Base-by-base conservation (phyloP, 306 rosid genomes). In the Alnus glutinosa region DNA sequence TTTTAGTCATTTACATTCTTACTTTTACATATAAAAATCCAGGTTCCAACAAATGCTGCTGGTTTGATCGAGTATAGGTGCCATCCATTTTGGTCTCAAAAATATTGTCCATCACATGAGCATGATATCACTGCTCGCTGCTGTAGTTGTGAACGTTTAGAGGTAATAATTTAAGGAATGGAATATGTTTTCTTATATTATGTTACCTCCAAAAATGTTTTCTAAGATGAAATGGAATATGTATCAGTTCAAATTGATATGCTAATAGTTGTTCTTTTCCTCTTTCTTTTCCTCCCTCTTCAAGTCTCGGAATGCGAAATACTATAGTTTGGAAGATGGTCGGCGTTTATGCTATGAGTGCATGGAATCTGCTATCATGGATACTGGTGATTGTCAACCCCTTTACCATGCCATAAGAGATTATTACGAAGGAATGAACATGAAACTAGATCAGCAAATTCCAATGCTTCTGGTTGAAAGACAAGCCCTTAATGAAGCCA, bases 381-480 rank as follows among this genome's bases (percentile, higher is more conserved):
- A 96, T 66, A 90, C 99, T 0, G 99, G 97, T 86, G 99, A 96
- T 67, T 96, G 99, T 71, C 99, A 96, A 83, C 97, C 99, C 1
- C 88, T 96, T 55, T 96, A 96, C 83, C 98, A 93, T 80, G 83
- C 91, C 39, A 96, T 96, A 73, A 87, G 99, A 89, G 98, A 96
- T 76, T 96, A 78, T 66, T 96, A 91, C 61, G 99, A 96, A 88
- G 99, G 99, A 82, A 85, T 96, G 96, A 79, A 91, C 71, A 96
- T 96, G 99, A 90, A 83, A 77, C 80, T 96, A 39, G 98, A 93
- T 80, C 99, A 96, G 84, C 97, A 96, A 84, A 87, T 96, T 83
- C 98, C 99, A 47, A 93, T 96, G 99, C 97, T 96, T 83, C 89
- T 96, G 18, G 99, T 96, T 69, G 97, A 92, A 82, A 91, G 99